Evolutionary conservation across 192 early-diverging fungal species (phyloP), one percentile per base, ranked within the genome.

Genomic region (Backusella sp.): DNA sequence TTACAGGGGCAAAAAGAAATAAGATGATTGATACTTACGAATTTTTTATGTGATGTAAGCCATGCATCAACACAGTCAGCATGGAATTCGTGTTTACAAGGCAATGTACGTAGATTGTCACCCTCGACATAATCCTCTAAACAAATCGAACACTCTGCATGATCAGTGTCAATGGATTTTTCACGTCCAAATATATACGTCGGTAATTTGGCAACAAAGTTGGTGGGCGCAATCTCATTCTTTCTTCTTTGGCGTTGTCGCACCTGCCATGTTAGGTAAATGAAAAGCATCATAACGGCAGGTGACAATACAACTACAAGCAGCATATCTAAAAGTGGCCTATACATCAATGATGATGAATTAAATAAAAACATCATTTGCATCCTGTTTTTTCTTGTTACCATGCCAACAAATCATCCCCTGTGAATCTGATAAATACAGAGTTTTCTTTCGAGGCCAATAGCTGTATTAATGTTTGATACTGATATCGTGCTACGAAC

Each of bases 81-180:
- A 78, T 99, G 97, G 74, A 94, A 98, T 79, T 96, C 90, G 80
- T 99, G 97, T 68, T 85, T 87, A 84, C 97, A 99, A 7, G 93
- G 93, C 41, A 99, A 79, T 7, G 92, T 87, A 6, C 96, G 84
- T 39, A 98, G 75, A 71, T 91, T 85, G 30, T 96, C 94, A 23
- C 91, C 93, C 74, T 95, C 92, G 26, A 87, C 85, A 85, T 94
- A 99, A 73, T 97, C 95, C 19, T 98, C 96, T 76, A 99, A 82
- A 84, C 97, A 99, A 34, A 99, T 97, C 8, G 92, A 90, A 82
- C 97, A 99, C 62, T 92, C 91, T 7, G 87, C 86, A 26, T 91
- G 95, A 35, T 95, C 95, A 78, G 90, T 90, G 34, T 92, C 92
- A 49, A 86, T 83, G 44, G 84, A 83, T 70, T 92, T 92, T 67